Evolutionary conservation across 495 filamentous ascomycete species (phyloP).

Genomic region (Penicillium simplicissimum): DNA sequence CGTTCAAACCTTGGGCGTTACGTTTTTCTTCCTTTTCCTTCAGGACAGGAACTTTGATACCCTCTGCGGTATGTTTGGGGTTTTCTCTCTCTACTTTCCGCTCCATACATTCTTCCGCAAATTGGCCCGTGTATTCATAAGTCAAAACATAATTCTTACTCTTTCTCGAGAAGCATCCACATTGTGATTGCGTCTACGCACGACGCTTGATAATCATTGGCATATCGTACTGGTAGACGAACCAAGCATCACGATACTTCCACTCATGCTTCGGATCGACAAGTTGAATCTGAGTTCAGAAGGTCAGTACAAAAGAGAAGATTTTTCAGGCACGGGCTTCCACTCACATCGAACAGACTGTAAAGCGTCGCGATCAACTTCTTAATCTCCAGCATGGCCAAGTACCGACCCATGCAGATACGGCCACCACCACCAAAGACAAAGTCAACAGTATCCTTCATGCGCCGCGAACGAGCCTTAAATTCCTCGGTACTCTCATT

Average conservation of each 20-base stretch:
- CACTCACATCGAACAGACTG: constrained; percentile 61
- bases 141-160: constrained; percentile 4
- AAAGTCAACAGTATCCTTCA: constrained; percentile 38
- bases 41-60: constrained; percentile 30
- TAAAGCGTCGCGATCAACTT: constrained; percentile 76
- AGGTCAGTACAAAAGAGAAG: neutral
- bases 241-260: constrained; percentile 34
- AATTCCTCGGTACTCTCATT: constrained; percentile 19
- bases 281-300: constrained; percentile 24
- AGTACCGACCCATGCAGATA: constrained; percentile 71
- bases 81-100: constrained; percentile 17
- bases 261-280: constrained; percentile 31
- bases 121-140: constrained; percentile 17
- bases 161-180: neutral
- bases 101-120: constrained; percentile 12
- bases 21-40: constrained; percentile 2
- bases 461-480: constrained; percentile 16
- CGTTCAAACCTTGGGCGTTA: constrained; percentile 19
- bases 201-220: constrained; percentile 28
- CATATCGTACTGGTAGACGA: constrained; percentile 38
- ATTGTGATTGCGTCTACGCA: neutral
- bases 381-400: constrained; percentile 74
- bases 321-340: neutral
- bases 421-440: constrained; percentile 66
- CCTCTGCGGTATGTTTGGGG: constrained; percentile 23